Percentiles rank a stretch among this genome's conserved stretches.
Evolutionary conservation across 2,329 filamentous ascomycete species (phyloP).

Genomic region (Cylindrodendrum hubeiense): DNA sequence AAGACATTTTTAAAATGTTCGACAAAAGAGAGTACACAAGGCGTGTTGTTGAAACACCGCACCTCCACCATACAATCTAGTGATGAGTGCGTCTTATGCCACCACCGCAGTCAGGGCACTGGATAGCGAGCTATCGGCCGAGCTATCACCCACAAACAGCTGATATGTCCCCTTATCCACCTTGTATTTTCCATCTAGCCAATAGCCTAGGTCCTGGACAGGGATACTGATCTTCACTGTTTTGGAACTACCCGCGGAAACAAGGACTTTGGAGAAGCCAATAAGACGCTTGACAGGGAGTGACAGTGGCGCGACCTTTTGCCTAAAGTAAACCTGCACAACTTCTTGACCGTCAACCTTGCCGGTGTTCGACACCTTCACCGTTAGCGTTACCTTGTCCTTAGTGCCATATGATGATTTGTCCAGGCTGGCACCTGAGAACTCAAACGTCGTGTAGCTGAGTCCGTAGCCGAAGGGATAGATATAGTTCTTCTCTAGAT

Average conservation of each 20-base stretch:
- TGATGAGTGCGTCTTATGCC: neutral
- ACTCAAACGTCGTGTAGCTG: neutral
- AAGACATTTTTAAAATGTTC: no score
- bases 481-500: neutral
- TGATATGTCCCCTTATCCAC: neutral
- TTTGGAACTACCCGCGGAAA: neutral
- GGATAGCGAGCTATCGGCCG: neutral
- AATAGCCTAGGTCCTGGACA: neutral
- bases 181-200: neutral
- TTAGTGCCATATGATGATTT: neutral
- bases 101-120: neutral
- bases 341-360: neutral
- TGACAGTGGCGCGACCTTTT: neutral
- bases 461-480: conserved; percentile 1
- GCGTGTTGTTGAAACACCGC: neutral
- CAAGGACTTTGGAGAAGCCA: neutral
- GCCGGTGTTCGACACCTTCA: conserved; percentile 11
- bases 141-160: neutral
- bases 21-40: no score
- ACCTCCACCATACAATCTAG: neutral
- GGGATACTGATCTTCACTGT: neutral
- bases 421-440: neutral
- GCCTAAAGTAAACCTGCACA: conserved; percentile 2
- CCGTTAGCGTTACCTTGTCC: neutral
- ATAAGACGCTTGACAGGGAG: neutral